These are phyloP conservation scores for Fraxinus floribunda DNA, from an alignment of 305 asterid species.

Conservation along the genomic window DNA sequence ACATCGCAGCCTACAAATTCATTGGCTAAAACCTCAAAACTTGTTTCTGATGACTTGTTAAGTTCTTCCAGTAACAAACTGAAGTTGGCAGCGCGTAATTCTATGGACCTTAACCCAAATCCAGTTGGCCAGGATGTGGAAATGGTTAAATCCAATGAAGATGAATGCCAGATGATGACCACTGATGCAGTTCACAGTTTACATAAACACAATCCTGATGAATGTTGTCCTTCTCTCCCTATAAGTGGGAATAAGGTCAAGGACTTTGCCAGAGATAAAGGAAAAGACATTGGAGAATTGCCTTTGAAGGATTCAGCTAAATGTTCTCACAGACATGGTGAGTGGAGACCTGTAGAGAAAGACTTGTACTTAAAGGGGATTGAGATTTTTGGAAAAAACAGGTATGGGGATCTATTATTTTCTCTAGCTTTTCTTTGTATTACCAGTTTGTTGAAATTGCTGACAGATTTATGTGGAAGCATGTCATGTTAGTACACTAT, in stretches of 20 bases:
- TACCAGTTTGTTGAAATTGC: background rate
- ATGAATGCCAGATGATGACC: slow-evolving; percentile 35
- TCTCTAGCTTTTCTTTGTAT: slow-evolving; percentile 3
- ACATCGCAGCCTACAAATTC: slow-evolving; percentile 35
- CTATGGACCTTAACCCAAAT: slow-evolving; percentile 28
- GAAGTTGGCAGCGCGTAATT: slow-evolving; percentile 42
- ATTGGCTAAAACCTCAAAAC: slow-evolving; percentile 27
- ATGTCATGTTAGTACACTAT: slow-evolving; percentile 18
- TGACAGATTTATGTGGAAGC: slow-evolving; percentile 15
- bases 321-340: slow-evolving; percentile 30
- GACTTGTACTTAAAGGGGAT: slow-evolving; percentile 85
- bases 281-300: slow-evolving; percentile 32
- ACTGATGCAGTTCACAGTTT: slow-evolving; percentile 33
- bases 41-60: slow-evolving; percentile 35
- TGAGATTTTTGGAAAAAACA: slow-evolving; percentile 92
- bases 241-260: slow-evolving; percentile 28
- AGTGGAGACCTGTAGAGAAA: slow-evolving; percentile 89
- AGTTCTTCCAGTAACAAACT: slow-evolving; percentile 49
- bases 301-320: slow-evolving; percentile 37
- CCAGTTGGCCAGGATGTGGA: slow-evolving; percentile 31
- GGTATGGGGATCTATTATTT: slow-evolving; percentile 41
- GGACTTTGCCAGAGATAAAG: slow-evolving; percentile 34
- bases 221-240: slow-evolving; percentile 23
- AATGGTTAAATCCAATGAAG: slow-evolving; percentile 33
- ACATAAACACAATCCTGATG: slow-evolving; percentile 25